Percentiles rank a stretch among this genome's conserved stretches.
These are phyloP conservation scores for Trichothecium sympodiale DNA, from an alignment of 2,329 filamentous ascomycete species.

Conservation along the genomic window DNA sequence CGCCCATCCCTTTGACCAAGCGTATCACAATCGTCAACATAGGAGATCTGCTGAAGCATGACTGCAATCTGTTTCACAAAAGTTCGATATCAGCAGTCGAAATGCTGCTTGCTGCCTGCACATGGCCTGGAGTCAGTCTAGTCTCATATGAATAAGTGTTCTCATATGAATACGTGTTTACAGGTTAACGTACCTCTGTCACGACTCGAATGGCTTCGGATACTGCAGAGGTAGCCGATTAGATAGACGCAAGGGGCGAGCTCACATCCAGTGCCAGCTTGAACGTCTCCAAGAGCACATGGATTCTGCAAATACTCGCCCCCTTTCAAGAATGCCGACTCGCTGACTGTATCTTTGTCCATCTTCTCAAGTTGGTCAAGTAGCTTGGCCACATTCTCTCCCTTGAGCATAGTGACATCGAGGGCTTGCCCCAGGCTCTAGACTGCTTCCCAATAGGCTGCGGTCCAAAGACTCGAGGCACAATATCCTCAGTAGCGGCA, in stretches of 20 bases:
- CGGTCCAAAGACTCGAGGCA: constrained; percentile 18
- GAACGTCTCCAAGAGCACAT: constrained; percentile 8
- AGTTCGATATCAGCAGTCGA: constrained; percentile 8
- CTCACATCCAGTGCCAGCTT: constrained; percentile 9
- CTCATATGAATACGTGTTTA: background rate
- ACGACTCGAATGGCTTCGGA: constrained; percentile 14
- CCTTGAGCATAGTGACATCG: constrained; percentile 13
- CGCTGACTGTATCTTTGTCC: constrained; percentile 9
- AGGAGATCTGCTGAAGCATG: constrained; percentile 17
- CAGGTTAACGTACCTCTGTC: constrained; percentile 12
- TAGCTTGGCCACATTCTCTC: constrained; percentile 12
- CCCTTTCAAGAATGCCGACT: constrained; percentile 10
- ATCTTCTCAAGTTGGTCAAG: constrained; percentile 14
- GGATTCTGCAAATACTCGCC: constrained; percentile 6
- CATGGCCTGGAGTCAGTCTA: no score
- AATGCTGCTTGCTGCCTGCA: constrained; percentile 15
- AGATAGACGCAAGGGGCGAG: constrained; percentile 10
- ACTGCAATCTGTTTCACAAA: constrained; percentile 14
- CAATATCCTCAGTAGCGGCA: no score
- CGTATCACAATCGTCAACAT: constrained; percentile 18
- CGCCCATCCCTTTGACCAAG: constrained; percentile 13
- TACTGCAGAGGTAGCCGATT: constrained; percentile 12
- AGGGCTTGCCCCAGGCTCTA: constrained; percentile 13
- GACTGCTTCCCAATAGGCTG: constrained; percentile 16
- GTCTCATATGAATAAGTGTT: background rate